Percentiles rank a stretch among this genome's conserved stretches.
These are phyloP conservation scores for Ophiostoma himal-ulmi DNA, from an alignment of 2,329 filamentous ascomycete species.

Conservation along the genomic window DNA sequence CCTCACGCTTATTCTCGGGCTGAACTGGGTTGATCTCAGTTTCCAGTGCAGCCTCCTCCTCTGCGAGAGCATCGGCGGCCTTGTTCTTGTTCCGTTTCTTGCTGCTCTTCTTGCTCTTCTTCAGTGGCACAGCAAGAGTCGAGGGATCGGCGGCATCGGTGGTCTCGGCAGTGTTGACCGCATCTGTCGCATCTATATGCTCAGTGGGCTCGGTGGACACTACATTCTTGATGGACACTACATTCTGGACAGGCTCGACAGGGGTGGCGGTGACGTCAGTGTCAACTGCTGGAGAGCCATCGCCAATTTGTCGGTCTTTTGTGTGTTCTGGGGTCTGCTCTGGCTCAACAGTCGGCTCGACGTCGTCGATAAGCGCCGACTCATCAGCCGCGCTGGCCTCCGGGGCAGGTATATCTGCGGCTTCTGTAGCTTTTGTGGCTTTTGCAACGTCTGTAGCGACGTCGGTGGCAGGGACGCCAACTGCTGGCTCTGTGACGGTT, in stretches of 20 bases:
- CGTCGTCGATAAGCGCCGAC: slow-evolving; percentile 5
- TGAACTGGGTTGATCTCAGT: neutral
- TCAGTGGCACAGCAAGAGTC: neutral
- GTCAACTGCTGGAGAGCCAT: slow-evolving; percentile 21
- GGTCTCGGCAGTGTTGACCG: neutral
- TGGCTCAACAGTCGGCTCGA: neutral
- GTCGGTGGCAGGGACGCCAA: neutral
- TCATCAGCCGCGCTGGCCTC: slow-evolving; percentile 16
- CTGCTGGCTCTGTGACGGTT: neutral
- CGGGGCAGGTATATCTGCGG: neutral
- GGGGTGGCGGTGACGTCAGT: slow-evolving; percentile 9
- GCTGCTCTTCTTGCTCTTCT: slow-evolving; percentile 20
- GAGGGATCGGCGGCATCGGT: neutral
- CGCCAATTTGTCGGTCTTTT: slow-evolving; percentile 16
- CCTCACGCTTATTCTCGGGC: neutral
- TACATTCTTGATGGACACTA: neutral
- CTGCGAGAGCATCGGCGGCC: neutral
- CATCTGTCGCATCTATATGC: neutral
- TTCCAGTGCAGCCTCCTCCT: neutral
- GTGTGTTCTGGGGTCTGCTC: neutral
- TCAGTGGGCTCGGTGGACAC: neutral
- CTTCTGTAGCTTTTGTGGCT: neutral
- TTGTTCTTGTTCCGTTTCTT: slow-evolving; percentile 19
- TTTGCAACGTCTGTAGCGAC: neutral
- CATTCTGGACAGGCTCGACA: slow-evolving; percentile 8